Evolutionary conservation across 495 filamentous ascomycete species (phyloP), one percentile per base, ranked within the genome.

Genomic region (Penicillium alfredii): DNA sequence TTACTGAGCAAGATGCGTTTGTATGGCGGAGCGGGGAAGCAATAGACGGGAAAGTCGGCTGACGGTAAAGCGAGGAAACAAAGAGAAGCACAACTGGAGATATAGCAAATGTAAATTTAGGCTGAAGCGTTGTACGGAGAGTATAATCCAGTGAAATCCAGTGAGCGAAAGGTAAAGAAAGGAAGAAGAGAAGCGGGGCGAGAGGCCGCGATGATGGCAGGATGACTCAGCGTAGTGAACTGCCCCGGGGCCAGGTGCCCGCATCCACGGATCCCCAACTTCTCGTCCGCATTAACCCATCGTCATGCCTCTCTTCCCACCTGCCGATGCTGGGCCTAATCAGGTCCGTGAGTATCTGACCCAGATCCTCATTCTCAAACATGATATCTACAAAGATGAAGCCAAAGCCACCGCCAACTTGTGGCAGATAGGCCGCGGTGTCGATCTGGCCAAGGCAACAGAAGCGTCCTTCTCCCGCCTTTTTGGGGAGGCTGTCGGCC

Each of bases 11-110:
- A 45, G 23, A 27, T 34, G 33, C 39, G 31, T 53, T 40, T 42
- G 53, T 40, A 30, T n/a, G 35, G 33, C 21, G 46, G 22, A 54
- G 63, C 51, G 58, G 60, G 63, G 60, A 61, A 58, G 47, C 35
- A 44, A 38, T 33, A 33, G 44, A 48, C 45, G 47, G 46, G 56
- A 39, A 14, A 42, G 33, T 8, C 21, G 31, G 26, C 16, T 27
- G 21, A 16, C 25, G 9, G 6, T n/a, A 26, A 23, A 30, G 20
- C 9, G 30, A 28, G 12, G 12, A 37, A 30, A 30, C 12, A 23
- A 25, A 23, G 15, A 44, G 16, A n/a, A n/a, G n/a, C n/a, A n/a
- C n/a, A n/a, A n/a, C n/a, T n/a, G n/a, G n/a, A n/a, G n/a, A n/a
- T n/a, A n/a, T n/a, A n/a, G n/a, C n/a, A n/a, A n/a, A n/a, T n/a